Conservation (phyloP, 495 filamentous ascomycete genomes). For the Collariella sp. region DNA sequence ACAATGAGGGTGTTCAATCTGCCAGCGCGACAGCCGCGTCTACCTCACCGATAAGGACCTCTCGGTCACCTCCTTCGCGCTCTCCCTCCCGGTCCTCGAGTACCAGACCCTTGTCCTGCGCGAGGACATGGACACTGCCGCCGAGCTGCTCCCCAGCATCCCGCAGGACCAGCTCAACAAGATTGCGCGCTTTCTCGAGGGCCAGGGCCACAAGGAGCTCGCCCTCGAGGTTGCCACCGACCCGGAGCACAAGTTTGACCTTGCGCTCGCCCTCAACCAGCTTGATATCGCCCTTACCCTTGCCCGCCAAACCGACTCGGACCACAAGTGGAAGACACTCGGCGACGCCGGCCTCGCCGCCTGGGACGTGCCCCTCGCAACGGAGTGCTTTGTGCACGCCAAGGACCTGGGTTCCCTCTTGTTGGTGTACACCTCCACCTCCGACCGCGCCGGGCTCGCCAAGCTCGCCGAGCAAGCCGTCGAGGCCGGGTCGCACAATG, state of each 20-base stretch:
- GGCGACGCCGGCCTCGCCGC: slow-evolving; percentile 80
- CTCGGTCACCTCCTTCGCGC: slow-evolving; percentile 76
- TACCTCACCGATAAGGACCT: slow-evolving; percentile 96
- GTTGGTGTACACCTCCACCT: slow-evolving; percentile 74
- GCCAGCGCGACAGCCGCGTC: slow-evolving; percentile 82
- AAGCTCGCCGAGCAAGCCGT: slow-evolving; percentile 66
- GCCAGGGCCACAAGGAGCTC: slow-evolving; percentile 91
- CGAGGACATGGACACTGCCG: slow-evolving; percentile 87
- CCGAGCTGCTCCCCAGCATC: slow-evolving; percentile 72
- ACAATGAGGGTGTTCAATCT: slow-evolving; percentile 67
- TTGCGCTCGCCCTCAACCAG: slow-evolving; percentile 75
- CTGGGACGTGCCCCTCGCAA: slow-evolving; percentile 82
- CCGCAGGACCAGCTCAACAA: slow-evolving; percentile 91
- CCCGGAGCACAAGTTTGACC: slow-evolving; percentile 91
- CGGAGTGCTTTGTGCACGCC: slow-evolving; percentile 84
- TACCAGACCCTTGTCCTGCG: slow-evolving; percentile 95
- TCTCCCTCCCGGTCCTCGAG: slow-evolving; percentile 90
- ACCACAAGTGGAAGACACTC: slow-evolving; percentile 96
- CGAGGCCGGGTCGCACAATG: slow-evolving; percentile 71
- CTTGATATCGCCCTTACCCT: slow-evolving; percentile 77
- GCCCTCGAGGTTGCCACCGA: slow-evolving; percentile 95
- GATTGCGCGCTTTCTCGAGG: slow-evolving; percentile 95
- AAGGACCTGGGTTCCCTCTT: slow-evolving; percentile 85
- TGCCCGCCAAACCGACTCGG: slow-evolving; percentile 71
- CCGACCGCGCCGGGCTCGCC: slow-evolving; percentile 62